Base-by-base conservation (phyloP, 2,329 filamentous ascomycete genomes). In the Ceratocystis variospora region DNA sequence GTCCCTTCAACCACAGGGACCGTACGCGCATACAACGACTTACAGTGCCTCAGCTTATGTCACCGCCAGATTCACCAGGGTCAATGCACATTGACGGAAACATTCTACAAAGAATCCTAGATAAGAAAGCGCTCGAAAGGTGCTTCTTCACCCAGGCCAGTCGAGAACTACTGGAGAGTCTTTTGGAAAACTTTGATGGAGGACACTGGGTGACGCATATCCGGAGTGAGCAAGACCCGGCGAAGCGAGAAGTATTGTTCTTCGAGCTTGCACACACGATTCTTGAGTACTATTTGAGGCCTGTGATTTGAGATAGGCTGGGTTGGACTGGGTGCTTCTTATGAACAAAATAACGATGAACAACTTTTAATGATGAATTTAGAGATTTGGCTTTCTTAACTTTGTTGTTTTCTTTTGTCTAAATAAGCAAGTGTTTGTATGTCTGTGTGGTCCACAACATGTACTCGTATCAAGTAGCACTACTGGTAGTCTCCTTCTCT, bases 71-170 rank as follows among this genome's bases (percentile, higher is more conserved):
- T 68, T 77, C 79, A 6, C 73, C 73, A 28, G 68, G 71, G 5
- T 73, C 75, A 67, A 83, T 84, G 80, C 86, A 89, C 66, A 77
- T 90, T 2, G 79, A 90, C 68, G 87, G 87, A 0, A 85, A 89
- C 70, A 76, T 89, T 45, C 73, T 90, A 53, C 76, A 77, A 68
- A 78, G 80, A 5, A 81, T 85, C 67, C 70, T 85, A 10, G 75
- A 80, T 19, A 75, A 72, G 19, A 76, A 77, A 41, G 74, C 73
- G 0, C 70, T 86, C 22, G 78, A 81, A 70, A 70, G 71, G 37
- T 70, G 83, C 15, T 73, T 80, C 17, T 69, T 66, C 3, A 71
- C 71, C 25, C 73, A 70, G 22, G 72, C 72, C 55, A 73, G 73
- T 19, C 69, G 75, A 3, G 72, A 74, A 31, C 72, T 77, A 57